phyloP scores from a whole-genome alignment of 2,329 filamentous ascomycete species.

The Alternaria infectoria region DNA sequence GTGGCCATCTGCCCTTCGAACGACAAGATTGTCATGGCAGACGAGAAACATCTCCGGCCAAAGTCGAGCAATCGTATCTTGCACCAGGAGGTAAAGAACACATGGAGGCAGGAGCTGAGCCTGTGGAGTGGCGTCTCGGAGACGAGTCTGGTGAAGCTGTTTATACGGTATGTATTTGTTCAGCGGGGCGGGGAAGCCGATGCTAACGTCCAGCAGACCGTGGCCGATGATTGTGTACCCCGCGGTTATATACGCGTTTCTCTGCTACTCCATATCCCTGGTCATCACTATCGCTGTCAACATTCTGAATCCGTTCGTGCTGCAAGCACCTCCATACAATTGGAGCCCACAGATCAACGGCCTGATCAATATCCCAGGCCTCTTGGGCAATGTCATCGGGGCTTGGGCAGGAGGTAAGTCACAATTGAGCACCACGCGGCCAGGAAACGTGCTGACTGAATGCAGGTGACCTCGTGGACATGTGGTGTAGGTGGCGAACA shows the following conservation, averaged over 20 bases:
- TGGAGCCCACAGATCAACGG: conserved; percentile 47
- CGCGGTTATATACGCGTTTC: conserved; percentile 46
- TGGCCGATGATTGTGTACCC: conserved; percentile 49
- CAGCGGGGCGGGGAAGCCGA: background rate
- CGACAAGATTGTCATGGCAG: conserved; percentile 16
- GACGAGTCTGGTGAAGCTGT: conserved; percentile 44
- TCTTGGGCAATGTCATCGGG: conserved; percentile 54
- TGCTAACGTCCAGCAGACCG: conserved; percentile 30
- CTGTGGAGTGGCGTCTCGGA: conserved; percentile 42
- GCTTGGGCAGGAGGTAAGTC: conserved; percentile 46
- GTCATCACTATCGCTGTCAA: conserved; percentile 50
- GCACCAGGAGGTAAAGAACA: conserved; percentile 37
- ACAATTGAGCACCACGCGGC: background rate
- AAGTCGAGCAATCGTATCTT: background rate
- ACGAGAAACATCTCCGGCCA: conserved; percentile 6
- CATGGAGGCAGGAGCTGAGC: conserved; percentile 42
- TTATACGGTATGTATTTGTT: conserved; percentile 24
- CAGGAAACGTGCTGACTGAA: background rate
- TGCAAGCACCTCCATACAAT: conserved; percentile 49
- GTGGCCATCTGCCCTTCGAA: conserved; percentile 6
- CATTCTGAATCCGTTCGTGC: conserved; percentile 49
- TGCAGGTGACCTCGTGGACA: conserved; percentile 52
- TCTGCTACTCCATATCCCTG: conserved; percentile 47
- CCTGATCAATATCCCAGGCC: conserved; percentile 49
- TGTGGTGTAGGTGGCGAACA: conserved; percentile 52